Conservation (phyloP, 768 basidiomycete genomes). For the Termitomyces bulborhizus region DNA sequence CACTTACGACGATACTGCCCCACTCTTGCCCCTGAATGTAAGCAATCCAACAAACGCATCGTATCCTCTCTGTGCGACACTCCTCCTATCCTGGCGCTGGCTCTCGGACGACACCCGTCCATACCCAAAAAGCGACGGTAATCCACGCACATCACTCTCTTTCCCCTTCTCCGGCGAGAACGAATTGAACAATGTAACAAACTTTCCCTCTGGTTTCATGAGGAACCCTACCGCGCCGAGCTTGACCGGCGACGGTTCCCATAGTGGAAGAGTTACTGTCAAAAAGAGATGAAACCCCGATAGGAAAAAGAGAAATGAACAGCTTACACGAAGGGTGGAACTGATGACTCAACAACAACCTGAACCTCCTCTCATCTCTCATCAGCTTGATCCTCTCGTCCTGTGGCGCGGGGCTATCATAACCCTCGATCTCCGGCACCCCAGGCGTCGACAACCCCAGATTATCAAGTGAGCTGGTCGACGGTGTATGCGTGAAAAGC, state of each 20-base stretch:
- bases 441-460: neutral
- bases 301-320: neutral
- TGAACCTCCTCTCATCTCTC: slow-evolving; percentile 61
- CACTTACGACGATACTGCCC: slow-evolving; percentile 37
- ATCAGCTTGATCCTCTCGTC: slow-evolving; percentile 34
- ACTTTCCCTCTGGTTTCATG: slow-evolving; percentile 57
- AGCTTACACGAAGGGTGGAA: slow-evolving; percentile 62
- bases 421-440: slow-evolving; percentile 19
- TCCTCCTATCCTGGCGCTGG: slow-evolving; percentile 53
- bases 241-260: slow-evolving; percentile 56
- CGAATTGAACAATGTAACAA: slow-evolving; percentile 69
- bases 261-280: slow-evolving; percentile 60
- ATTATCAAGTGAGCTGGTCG: slow-evolving; percentile 17
- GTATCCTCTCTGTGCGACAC: slow-evolving; percentile 48
- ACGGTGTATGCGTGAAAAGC: slow-evolving; percentile 21
- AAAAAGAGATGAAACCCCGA: neutral
- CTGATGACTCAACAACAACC: slow-evolving; percentile 57
- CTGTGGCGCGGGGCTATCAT: slow-evolving; percentile 31
- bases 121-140: slow-evolving; percentile 62
- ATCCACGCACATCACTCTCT: slow-evolving; percentile 32
- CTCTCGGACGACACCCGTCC: slow-evolving; percentile 46
- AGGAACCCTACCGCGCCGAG: slow-evolving; percentile 76
- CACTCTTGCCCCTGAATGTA: slow-evolving; percentile 33
- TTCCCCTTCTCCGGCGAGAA: slow-evolving; percentile 44
- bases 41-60: slow-evolving; percentile 49